Conservation (phyloP, 2,329 filamentous ascomycete genomes). For the Bipolaris oryzae region DNA sequence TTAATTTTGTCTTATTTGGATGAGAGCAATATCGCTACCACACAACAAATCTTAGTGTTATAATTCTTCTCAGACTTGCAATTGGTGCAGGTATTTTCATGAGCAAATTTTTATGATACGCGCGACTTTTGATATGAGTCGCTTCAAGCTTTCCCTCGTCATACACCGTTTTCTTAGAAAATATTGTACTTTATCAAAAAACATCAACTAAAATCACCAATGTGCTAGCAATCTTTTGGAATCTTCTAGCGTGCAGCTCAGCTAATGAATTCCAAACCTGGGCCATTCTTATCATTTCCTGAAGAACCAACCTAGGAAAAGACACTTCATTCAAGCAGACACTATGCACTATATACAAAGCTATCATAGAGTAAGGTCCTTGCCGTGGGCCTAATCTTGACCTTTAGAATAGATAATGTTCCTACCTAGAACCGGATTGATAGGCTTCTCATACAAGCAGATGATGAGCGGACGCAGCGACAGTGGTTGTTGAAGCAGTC, state of each 20-base stretch:
- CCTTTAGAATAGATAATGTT: background rate
- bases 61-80: no score
- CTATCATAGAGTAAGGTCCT: constrained; percentile 58
- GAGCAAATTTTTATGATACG: no score
- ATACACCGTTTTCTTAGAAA: no score
- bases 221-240: constrained; percentile 22
- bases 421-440: constrained; percentile 14
- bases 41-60: no score
- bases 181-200: no score
- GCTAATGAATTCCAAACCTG: constrained; percentile 59
- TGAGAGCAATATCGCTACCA: no score
- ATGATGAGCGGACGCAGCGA: constrained; percentile 12
- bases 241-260: constrained; percentile 46
- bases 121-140: no score
- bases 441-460: constrained; percentile 58
- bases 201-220: no score
- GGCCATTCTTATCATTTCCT: constrained; percentile 58
- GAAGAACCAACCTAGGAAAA: constrained; percentile 59
- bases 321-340: constrained; percentile 58
- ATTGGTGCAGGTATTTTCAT: no score
- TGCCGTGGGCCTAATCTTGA: constrained; percentile 28
- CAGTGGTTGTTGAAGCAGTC: background rate
- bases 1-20: no score
- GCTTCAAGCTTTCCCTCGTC: no score
- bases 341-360: constrained; percentile 60